Evolutionary conservation across 768 basidiomycete species (phyloP).

Genomic region (Serendipita sp.): DNA sequence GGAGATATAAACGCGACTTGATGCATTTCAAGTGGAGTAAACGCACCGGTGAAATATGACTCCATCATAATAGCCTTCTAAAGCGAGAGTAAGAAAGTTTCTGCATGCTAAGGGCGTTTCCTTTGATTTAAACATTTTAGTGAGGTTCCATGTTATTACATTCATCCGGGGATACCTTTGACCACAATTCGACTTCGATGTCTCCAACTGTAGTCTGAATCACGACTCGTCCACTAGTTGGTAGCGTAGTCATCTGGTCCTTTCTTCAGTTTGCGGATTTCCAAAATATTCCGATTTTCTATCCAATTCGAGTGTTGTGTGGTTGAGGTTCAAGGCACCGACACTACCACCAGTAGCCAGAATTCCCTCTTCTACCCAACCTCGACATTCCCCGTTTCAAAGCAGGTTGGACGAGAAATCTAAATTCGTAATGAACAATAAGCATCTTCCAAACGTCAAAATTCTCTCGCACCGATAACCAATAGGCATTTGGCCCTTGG

Average conservation of each 20-base stretch:
- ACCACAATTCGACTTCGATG: slow-evolving; percentile 82
- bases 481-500: too few relatives aligned
- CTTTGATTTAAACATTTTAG: slow-evolving; percentile 20
- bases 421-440: too few relatives aligned
- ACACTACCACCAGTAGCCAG: too few relatives aligned
- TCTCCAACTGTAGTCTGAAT: slow-evolving; percentile 76
- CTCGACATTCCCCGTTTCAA: too few relatives aligned
- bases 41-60: slow-evolving; percentile 84
- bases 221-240: slow-evolving; percentile 73
- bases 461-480: too few relatives aligned
- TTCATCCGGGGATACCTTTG: slow-evolving; percentile 37
- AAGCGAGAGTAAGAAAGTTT: slow-evolving; percentile 73
- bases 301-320: too few relatives aligned
- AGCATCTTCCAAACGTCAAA: too few relatives aligned
- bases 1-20: background rate
- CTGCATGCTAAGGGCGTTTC: slow-evolving; percentile 92
- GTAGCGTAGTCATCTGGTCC: slow-evolving; percentile 45
- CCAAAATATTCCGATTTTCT: too few relatives aligned
- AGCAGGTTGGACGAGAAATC: too few relatives aligned
- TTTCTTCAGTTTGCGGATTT: too few relatives aligned
- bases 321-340: too few relatives aligned
- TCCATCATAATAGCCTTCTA: slow-evolving; percentile 95
- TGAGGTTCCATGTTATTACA: background rate
- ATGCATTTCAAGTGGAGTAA: background rate
- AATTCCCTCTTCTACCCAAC: too few relatives aligned